A percentile compares a stretch with the other conserved stretches of the same genome.
These are phyloP conservation scores for Pythium brassicae DNA, from an alignment of 352 stramenopile species.

Conservation along the genomic window DNA sequence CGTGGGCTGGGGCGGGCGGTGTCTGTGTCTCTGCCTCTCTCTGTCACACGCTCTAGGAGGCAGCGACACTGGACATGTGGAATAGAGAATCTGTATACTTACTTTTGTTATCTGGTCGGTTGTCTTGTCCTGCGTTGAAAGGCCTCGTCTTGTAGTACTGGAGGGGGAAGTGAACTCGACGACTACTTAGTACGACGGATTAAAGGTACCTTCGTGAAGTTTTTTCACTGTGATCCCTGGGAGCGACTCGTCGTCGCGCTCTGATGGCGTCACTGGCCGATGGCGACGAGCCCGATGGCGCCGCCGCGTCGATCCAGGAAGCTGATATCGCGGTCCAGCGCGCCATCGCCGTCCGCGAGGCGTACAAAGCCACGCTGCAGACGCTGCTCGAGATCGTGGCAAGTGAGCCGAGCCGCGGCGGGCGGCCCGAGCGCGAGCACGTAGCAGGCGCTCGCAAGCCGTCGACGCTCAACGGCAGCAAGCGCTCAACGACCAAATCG, in stretches of 20 bases:
- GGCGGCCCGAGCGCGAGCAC: neutral
- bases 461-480: neutral
- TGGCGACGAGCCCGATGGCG: neutral
- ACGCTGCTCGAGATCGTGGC: slow-evolving; percentile 3
- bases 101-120: too few species aligned
- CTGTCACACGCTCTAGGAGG: too few species aligned
- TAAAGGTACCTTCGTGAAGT: too few species aligned
- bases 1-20: too few species aligned
- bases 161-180: too few species aligned
- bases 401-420: neutral
- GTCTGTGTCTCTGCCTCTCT: too few species aligned
- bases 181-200: too few species aligned
- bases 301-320: slow-evolving; percentile 18
- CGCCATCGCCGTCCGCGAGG: slow-evolving; percentile 42
- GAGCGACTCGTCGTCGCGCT: neutral
- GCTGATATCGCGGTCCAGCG: slow-evolving; percentile 34
- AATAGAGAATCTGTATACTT: too few species aligned
- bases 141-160: too few species aligned
- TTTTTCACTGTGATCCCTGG: too few species aligned
- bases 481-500: neutral
- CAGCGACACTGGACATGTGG: too few species aligned
- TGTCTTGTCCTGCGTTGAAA: too few species aligned
- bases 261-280: neutral
- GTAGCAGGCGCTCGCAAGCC: neutral
- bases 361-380: slow-evolving; percentile 25